A percentile compares a stretch with the other conserved stretches of the same genome.
phyloP scores from a whole-genome alignment of 768 basidiomycete species.

The Hortiboletus flavorubellus region DNA sequence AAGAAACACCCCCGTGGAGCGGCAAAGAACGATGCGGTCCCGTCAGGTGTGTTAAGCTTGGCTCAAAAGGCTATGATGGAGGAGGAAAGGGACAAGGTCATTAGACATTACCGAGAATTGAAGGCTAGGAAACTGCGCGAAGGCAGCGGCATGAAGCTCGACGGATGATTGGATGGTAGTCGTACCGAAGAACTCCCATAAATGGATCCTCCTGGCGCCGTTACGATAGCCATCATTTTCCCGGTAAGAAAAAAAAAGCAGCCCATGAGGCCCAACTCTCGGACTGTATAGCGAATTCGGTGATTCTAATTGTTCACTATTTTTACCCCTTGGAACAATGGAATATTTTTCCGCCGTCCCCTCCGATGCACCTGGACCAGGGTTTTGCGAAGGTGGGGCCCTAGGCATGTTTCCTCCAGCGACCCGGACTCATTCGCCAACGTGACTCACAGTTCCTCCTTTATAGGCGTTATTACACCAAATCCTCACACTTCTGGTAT shows the following conservation, averaged over 20 bases:
- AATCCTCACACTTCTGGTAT: constrained; percentile 3
- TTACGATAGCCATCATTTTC: constrained; percentile 1
- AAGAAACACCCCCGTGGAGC: constrained; percentile 53
- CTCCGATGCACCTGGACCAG: constrained; percentile 2
- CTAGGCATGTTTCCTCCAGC: not conserved
- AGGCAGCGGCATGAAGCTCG: constrained; percentile 10
- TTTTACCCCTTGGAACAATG: constrained; percentile 1
- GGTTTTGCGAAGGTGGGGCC: not conserved
- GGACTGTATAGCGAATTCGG: not conserved
- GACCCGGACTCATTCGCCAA: not conserved
- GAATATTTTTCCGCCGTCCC: not conserved
- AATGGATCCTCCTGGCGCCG: not conserved
- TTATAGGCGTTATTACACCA: constrained; percentile 3
- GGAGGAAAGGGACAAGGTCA: constrained; percentile 65
- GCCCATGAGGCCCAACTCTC: not conserved
- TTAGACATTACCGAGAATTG: constrained; percentile 64
- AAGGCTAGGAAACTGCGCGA: constrained; percentile 46
- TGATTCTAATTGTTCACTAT: not conserved
- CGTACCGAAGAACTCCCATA: constrained; percentile 8
- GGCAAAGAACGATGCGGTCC: constrained; percentile 26
- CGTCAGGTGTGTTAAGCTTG: constrained; percentile 57
- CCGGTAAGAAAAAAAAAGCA: constrained; percentile 1
- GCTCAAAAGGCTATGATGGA: constrained; percentile 78
- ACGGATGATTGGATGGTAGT: constrained; percentile 3
- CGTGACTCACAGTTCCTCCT: constrained; percentile 1